Evolutionary conservation across 2,329 filamentous ascomycete genomes (phyloP).

Genomic region (Aspergillus transmontanensis): DNA sequence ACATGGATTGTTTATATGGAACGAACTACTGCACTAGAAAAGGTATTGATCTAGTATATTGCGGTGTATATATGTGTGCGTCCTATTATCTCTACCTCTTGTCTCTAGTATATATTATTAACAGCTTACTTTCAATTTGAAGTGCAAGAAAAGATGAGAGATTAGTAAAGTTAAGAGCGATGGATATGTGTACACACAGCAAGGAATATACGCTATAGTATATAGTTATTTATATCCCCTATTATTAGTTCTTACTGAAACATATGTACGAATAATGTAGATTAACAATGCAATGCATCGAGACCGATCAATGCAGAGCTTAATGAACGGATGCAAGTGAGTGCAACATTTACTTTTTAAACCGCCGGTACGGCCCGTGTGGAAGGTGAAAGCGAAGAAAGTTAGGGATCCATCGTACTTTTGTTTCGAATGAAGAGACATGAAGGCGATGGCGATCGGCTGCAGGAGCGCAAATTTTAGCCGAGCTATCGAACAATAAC

Average conservation of each 20-base stretch:
- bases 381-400: slow-evolving; percentile 7
- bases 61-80: no score
- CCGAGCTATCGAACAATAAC: neutral
- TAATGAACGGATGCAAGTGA: slow-evolving; percentile 8
- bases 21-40: neutral
- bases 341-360: neutral
- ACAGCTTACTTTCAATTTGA: neutral
- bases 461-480: slow-evolving; percentile 2
- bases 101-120: neutral
- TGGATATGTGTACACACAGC: no score
- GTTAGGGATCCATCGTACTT: slow-evolving; percentile 9
- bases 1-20: neutral
- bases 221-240: neutral
- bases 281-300: neutral
- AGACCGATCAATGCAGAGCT: slow-evolving; percentile 9
- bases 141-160: neutral
- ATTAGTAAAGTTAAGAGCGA: no score
- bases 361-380: slow-evolving; percentile 20
- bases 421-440: neutral
- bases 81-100: neutral
- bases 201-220: neutral
- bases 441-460: neutral
- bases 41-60: neutral
- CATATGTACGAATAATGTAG: neutral
- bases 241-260: neutral